Percentiles rank a stretch among this genome's conserved stretches.
These are phyloP conservation scores for Dalbergia cochinchinensis DNA, from an alignment of 306 rosid genomes.

Conservation along the genomic window DNA sequence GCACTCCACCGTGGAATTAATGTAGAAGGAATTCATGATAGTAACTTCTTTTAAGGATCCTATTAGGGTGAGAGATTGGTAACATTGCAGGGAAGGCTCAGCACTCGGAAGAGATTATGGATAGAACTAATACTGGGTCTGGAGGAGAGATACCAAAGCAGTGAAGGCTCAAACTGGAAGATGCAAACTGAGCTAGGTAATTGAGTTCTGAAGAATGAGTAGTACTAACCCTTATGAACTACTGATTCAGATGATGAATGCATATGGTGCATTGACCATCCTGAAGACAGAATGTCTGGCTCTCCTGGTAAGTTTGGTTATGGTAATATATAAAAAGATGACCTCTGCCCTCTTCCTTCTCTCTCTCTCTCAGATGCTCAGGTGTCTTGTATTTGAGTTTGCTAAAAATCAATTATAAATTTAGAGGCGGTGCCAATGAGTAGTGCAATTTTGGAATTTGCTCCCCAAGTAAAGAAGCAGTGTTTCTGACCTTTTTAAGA, in stretches of 20 bases:
- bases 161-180: not conserved
- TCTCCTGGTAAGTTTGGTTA: not conserved
- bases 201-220: slow-evolving; percentile 7
- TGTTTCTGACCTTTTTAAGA: no score
- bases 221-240: slow-evolving; percentile 24
- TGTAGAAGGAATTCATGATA: not conserved
- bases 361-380: not conserved
- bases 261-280: not conserved
- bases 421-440: not conserved
- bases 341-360: not conserved
- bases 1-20: not conserved
- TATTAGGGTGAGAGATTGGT: not conserved
- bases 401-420: not conserved
- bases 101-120: not conserved
- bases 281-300: not conserved
- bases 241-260: not conserved
- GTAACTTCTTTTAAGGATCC: not conserved
- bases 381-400: not conserved
- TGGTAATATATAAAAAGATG: not conserved
- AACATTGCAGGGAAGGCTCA: not conserved
- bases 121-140: not conserved
- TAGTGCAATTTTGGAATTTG: not conserved
- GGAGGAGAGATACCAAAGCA: slow-evolving; percentile 10
- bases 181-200: slow-evolving; percentile 12
- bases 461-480: not conserved